A percentile compares a stretch with the other conserved stretches of the same genome.
These are phyloP conservation scores for Rhizopus microsporus DNA, from an alignment of 371 early-diverging fungal genomes.

Conservation along the genomic window DNA sequence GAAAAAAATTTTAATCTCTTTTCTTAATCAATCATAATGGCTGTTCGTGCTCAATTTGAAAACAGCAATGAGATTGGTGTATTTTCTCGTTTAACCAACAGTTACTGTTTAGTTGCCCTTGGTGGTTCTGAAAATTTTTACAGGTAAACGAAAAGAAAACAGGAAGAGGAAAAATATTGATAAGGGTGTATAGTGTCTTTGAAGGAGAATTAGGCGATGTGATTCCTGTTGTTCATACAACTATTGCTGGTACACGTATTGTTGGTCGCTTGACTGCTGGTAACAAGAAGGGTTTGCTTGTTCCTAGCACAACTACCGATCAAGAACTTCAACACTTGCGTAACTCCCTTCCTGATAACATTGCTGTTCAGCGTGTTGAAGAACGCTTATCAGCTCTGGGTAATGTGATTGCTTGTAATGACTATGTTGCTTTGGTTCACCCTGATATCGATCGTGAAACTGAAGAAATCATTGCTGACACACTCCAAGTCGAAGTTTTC, in stretches of 20 bases:
- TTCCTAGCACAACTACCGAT: slow-evolving; percentile 98
- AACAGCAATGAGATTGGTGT: slow-evolving; percentile 99
- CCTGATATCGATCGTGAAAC: slow-evolving; percentile 99
- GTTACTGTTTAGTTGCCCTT: slow-evolving; percentile 98
- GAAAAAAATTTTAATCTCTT: slow-evolving; percentile 3
- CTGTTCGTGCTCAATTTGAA: slow-evolving; percentile 90
- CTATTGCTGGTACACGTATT: slow-evolving; percentile 98
- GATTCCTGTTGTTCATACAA: slow-evolving; percentile 98
- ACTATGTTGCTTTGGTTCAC: slow-evolving; percentile 99
- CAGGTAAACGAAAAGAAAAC: slow-evolving; percentile 60
- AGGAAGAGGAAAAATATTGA: neutral
- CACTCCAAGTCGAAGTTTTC: slow-evolving; percentile 98
- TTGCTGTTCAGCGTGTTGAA: slow-evolving; percentile 96
- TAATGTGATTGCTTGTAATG: slow-evolving; percentile 99
- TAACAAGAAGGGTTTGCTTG: slow-evolving; percentile 97
- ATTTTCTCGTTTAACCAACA: slow-evolving; percentile 98
- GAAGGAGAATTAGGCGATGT: slow-evolving; percentile 95
- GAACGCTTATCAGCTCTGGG: slow-evolving; percentile 99
- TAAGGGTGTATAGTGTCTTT: slow-evolving; percentile 73
- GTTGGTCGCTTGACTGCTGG: slow-evolving; percentile 95
- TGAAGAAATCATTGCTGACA: slow-evolving; percentile 98
- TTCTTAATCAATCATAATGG: neutral
- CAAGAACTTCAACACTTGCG: slow-evolving; percentile 99
- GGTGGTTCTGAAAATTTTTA: slow-evolving; percentile 99
- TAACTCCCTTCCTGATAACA: slow-evolving; percentile 96